Conservation (phyloP, 257 asterid genomes). For the Solanum tacnaense region DNA sequence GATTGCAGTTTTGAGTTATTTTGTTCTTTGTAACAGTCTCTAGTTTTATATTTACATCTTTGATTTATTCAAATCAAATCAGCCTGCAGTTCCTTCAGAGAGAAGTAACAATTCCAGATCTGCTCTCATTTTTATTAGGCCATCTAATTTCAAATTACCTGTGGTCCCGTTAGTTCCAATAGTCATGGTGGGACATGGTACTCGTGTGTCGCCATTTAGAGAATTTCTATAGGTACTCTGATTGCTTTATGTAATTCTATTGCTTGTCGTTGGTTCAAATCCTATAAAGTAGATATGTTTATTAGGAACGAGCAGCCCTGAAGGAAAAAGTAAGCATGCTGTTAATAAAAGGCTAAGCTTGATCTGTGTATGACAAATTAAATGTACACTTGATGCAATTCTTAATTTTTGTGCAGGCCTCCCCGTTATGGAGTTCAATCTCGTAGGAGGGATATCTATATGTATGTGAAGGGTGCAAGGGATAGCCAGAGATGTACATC, state of each 20-base stretch:
- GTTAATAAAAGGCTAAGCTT: not conserved
- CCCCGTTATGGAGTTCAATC: slow-evolving; percentile 49
- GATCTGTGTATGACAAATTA: not conserved
- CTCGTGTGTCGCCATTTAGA: slow-evolving; percentile 74
- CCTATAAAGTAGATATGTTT: not conserved
- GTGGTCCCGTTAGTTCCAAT: slow-evolving; percentile 51
- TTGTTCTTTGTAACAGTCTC: not conserved
- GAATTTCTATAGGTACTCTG: slow-evolving; percentile 50
- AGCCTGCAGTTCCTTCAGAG: slow-evolving; percentile 53
- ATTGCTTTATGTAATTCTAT: not conserved
- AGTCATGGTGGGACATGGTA: slow-evolving; percentile 73
- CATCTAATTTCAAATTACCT: slow-evolving; percentile 62
- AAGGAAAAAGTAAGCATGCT: slow-evolving; percentile 30
- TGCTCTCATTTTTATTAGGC: slow-evolving; percentile 59
- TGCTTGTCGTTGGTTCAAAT: not conserved
- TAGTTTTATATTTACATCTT: not conserved
- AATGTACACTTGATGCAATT: not conserved
- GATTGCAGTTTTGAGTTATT: not conserved
- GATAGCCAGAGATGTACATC: slow-evolving; percentile 73
- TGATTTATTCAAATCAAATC: slow-evolving; percentile 9
- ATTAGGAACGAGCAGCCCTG: slow-evolving; percentile 54
- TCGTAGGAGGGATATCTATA: slow-evolving; percentile 52
- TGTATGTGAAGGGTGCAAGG: slow-evolving; percentile 77
- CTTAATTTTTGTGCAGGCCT: slow-evolving; percentile 25
- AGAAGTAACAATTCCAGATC: slow-evolving; percentile 32